These are phyloP conservation scores for Mesembryanthemum crystallinum DNA, from an alignment of 148 eudicot genomes.

Conservation along the genomic window DNA sequence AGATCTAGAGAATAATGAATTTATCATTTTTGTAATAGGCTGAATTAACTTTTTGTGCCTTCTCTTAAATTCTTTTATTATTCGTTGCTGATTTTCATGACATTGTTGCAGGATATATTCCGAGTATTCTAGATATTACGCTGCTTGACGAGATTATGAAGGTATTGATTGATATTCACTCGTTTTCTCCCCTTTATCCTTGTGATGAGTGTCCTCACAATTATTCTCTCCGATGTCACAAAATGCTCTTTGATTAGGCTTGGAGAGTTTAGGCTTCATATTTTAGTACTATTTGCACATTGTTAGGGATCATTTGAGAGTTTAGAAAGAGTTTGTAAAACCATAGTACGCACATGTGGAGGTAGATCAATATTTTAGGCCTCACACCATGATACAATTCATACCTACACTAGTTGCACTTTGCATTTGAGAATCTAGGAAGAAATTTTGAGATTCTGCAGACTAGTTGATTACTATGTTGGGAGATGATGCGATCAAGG, in stretches of 20 bases:
- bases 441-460: not conserved
- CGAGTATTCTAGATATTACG: slow-evolving; percentile 53
- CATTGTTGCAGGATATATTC: slow-evolving; percentile 52
- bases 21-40: not conserved
- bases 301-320: not conserved
- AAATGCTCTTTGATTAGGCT: slow-evolving; percentile 1
- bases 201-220: not conserved
- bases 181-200: not conserved
- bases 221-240: not conserved
- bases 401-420: not conserved
- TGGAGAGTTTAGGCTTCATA: too few species aligned
- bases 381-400: not conserved
- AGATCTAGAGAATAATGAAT: not conserved
- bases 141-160: slow-evolving; percentile 64
- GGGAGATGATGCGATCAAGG: not conserved
- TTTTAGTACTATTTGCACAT: not conserved
- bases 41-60: slow-evolving; percentile 8
- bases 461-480: not conserved
- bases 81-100: not conserved
- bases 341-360: not conserved
- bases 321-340: not conserved
- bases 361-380: not conserved
- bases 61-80: not conserved
- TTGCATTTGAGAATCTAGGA: not conserved
- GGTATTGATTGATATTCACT: slow-evolving; percentile 29